Conservation (phyloP, 129 eudicot genomes). For the Arctium minus region DNA sequence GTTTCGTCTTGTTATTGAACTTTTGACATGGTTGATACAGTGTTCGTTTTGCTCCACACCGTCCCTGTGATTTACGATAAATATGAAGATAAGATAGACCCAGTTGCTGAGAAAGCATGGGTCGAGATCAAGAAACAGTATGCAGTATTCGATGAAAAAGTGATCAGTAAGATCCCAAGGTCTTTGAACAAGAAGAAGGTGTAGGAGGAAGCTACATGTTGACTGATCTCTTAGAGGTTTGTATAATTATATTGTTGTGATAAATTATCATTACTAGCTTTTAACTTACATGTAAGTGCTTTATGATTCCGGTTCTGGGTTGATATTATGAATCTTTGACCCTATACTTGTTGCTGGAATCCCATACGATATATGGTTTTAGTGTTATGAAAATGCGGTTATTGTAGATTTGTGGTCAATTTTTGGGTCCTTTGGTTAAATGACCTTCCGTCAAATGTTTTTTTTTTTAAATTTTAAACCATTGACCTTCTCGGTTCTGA, state of each 20-base stretch:
- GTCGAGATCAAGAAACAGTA: constrained; percentile 72
- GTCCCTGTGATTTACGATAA: constrained; percentile 71
- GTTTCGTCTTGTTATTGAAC: not conserved
- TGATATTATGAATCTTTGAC: not conserved
- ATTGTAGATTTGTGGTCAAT: not conserved
- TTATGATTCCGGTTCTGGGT: constrained; percentile 5
- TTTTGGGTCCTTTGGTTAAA: not conserved
- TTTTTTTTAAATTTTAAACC: not conserved
- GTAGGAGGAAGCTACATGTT: not conserved
- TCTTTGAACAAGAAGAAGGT: constrained; percentile 50
- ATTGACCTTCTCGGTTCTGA: not conserved
- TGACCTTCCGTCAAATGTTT: not conserved
- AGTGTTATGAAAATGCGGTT: not conserved
- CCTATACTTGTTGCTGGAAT: not conserved
- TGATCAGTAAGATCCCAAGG: constrained; percentile 66
- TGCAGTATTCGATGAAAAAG: constrained; percentile 65
- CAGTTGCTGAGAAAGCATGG: constrained; percentile 60
- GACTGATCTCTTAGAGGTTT: constrained; percentile 5
- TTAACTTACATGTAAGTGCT: not conserved
- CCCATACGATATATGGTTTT: not conserved
- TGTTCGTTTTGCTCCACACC: constrained; percentile 47
- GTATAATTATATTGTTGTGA: not conserved
- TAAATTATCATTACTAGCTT: not conserved
- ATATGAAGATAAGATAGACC: constrained; percentile 68
- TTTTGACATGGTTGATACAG: constrained; percentile 25